Evolutionary conservation across 2,329 filamentous ascomycete species (phyloP), one percentile per base, ranked within the genome.

Genomic region (Xylaria sp.): DNA sequence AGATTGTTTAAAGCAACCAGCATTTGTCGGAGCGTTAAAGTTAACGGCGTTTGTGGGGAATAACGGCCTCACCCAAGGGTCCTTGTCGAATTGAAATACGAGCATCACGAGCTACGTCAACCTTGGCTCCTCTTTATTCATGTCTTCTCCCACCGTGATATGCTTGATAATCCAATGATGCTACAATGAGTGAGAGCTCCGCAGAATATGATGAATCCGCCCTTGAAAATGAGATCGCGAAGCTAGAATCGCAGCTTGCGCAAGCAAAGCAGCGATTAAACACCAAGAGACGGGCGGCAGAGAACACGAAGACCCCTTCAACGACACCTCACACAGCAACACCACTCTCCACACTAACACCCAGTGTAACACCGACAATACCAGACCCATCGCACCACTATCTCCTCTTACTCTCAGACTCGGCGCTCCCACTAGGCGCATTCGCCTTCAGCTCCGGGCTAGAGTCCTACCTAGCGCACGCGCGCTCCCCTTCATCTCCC

Each of bases 391-490:
- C 76, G 17, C 73, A 85, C 31, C 92, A 95, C 79, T 90, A 91
- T 71, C 86, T 94, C 42, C 87, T 95, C 36, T 84, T 96, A 3
- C 88, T 95, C 55, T 88, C 92, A 54, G 92, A 96, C 82, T 94
- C 92, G 1, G 91, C 92, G 15, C 87, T 96, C 2, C 92, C 92
- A 0, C 84, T 96, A 0, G 92, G 92, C 64, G 93, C 92, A n/a
- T 96, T 96, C 80, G 92, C 92, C 74, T 96, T 95, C 82, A 92
- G 89, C 82, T 91, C 88, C 72, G 92, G 92, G 2, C 86, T 96
- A 17, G 92, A 96, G 80, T 95, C 92, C 45, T 95, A 91, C 78
- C 87, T 94, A 20, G 90, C 90, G 3, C 92, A 96, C 81, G 83
- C 83, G 71, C 81, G 79, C 65, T 73, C 61, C 29, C 22, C 66